These are phyloP conservation scores for Larix kaempferi DNA, from an alignment of 75 land plant genomes.

Conservation along the genomic window DNA sequence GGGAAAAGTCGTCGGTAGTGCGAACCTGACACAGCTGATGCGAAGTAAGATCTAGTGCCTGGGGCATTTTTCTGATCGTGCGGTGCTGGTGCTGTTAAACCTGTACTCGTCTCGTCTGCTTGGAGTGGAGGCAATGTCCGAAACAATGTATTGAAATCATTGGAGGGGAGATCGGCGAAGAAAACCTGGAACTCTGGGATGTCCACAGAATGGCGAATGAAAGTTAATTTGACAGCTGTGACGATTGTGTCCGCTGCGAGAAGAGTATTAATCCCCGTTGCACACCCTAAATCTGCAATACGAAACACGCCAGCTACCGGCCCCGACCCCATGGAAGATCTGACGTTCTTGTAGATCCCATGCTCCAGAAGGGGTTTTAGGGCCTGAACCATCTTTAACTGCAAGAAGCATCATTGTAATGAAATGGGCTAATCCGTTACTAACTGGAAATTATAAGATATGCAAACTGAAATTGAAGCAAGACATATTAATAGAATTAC, in stretches of 20 bases:
- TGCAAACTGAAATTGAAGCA: not conserved
- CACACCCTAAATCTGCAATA: slow-evolving; percentile 24
- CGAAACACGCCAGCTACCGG: not conserved
- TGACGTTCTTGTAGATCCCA: slow-evolving; percentile 10
- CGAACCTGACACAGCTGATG: not conserved
- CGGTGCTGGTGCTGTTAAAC: not conserved
- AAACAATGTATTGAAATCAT: too few species aligned
- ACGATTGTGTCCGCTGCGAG: not conserved
- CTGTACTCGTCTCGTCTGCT: too few species aligned
- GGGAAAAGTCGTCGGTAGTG: not conserved
- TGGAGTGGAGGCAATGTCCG: not conserved
- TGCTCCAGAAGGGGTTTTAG: slow-evolving; percentile 6
- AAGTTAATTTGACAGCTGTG: not conserved
- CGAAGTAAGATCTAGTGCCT: not conserved
- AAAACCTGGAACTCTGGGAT: not conserved
- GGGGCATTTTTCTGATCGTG: too few species aligned
- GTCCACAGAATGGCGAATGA: not conserved
- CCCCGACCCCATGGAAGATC: not conserved
- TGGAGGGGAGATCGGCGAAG: not conserved
- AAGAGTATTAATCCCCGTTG: not conserved
- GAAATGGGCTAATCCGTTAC: too few species aligned
- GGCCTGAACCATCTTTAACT: not conserved
- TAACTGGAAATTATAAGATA: too few species aligned
- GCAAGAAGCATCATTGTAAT: not conserved
- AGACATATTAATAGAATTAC: not conserved